Evolutionary conservation across 768 basidiomycete genomes (phyloP).

Genomic region (Kondoa malvinella): DNA sequence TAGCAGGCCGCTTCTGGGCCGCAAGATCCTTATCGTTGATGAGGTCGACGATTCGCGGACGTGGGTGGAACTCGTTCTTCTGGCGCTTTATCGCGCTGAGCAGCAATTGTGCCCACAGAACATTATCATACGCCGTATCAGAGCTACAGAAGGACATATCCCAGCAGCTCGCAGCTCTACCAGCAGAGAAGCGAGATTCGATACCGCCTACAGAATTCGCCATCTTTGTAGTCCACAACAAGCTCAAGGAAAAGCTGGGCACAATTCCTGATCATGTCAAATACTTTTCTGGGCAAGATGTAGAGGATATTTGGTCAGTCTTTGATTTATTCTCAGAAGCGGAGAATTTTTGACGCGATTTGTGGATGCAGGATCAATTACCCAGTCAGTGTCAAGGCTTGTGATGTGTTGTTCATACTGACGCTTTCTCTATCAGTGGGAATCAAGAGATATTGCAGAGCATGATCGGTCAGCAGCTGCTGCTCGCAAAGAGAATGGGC

Average conservation of each 20-base stretch:
- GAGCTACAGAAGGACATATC: constrained; percentile 76
- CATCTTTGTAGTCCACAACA: constrained; percentile 82
- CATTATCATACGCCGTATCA: constrained; percentile 60
- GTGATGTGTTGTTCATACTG: background rate
- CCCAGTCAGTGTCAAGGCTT: background rate
- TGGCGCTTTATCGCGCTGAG: background rate
- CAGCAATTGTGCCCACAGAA: constrained; percentile 24
- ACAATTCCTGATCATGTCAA: constrained; percentile 47
- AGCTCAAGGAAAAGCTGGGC: constrained; percentile 69
- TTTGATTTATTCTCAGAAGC: background rate
- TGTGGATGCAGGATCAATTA: background rate
- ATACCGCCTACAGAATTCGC: constrained; percentile 67
- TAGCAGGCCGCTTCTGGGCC: constrained; percentile 52
- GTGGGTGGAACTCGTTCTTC: constrained; percentile 20
- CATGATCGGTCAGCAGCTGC: background rate
- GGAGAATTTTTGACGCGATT: background rate
- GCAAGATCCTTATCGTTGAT: constrained; percentile 56
- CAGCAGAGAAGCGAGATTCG: constrained; percentile 45
- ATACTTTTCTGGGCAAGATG: constrained; percentile 67
- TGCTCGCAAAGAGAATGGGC: background rate
- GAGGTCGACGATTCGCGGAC: constrained; percentile 5
- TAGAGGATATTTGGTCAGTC: constrained; percentile 24
- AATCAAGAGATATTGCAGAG: constrained; percentile 1
- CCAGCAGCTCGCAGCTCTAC: constrained; percentile 27
- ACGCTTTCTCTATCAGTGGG: background rate